Evolutionary conservation across 2,329 filamentous ascomycete genomes (phyloP).

Genomic region (Cladosporium austrohemisphaericum): DNA sequence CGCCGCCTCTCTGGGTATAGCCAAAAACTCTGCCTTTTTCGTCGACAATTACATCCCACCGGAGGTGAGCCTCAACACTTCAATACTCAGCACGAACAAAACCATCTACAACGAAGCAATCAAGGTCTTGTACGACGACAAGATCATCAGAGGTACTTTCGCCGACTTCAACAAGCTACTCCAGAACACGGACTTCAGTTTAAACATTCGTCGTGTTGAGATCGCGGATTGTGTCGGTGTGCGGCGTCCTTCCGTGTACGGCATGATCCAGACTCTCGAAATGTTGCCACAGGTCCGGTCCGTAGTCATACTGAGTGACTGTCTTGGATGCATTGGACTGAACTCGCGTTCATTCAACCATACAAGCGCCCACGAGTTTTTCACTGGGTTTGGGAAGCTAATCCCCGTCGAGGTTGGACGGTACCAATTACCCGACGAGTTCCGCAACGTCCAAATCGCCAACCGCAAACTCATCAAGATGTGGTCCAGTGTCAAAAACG

Average conservation of each 20-base stretch:
- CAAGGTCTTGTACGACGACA: slow-evolving; percentile 16
- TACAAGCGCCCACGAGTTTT: background rate
- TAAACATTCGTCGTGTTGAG: background rate
- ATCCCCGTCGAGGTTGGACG: background rate
- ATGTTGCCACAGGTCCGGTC: slow-evolving; percentile 7
- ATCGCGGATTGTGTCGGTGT: background rate
- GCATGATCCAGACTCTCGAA: too few relatives aligned
- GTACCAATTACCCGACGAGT: slow-evolving; percentile 7
- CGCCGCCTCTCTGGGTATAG: background rate
- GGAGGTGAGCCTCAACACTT: background rate
- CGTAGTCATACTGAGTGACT: slow-evolving; percentile 11
- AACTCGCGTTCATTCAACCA: background rate
- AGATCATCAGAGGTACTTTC: slow-evolving; percentile 4
- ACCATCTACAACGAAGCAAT: slow-evolving; percentile 14
- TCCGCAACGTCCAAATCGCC: slow-evolving; percentile 3
- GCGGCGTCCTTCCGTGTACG: background rate
- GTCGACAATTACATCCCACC: background rate
- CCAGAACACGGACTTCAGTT: background rate
- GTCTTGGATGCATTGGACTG: background rate
- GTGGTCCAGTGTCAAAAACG: slow-evolving; percentile 15
- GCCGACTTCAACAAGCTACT: background rate
- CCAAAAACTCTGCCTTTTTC: too few relatives aligned
- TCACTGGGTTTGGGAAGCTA: background rate
- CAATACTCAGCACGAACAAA: slow-evolving; percentile 17
- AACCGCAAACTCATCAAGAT: slow-evolving; percentile 14